Evolutionary conservation across 768 basidiomycete species (phyloP).

Genomic region (Naganishia vaughanmartiniae): DNA sequence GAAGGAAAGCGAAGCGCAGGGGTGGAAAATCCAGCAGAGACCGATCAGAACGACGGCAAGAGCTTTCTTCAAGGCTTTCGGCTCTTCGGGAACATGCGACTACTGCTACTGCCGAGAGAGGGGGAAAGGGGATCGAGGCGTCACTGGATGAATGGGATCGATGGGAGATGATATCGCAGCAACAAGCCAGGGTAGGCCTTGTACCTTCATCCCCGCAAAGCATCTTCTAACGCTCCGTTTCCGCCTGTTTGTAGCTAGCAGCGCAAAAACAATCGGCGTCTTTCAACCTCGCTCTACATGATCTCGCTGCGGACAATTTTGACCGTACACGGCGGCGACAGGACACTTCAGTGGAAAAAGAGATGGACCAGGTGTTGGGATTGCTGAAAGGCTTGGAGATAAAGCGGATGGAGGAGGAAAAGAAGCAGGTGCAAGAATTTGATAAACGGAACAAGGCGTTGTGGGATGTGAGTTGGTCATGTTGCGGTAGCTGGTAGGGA

Average conservation of each 20-base stretch:
- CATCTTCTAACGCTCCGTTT: not conserved
- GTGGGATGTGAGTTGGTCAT: slow-evolving; percentile 42
- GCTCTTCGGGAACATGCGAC: not conserved
- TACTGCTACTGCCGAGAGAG: not conserved
- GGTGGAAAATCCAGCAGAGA: not conserved
- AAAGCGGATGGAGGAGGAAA: slow-evolving; percentile 62
- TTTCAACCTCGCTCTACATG: not conserved
- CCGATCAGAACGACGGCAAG: not conserved
- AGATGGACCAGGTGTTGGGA: slow-evolving; percentile 41
- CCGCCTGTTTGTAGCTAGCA: not conserved
- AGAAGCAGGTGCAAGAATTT: slow-evolving; percentile 69
- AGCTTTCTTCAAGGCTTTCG: slow-evolving; percentile 12
- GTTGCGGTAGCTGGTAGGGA: not conserved
- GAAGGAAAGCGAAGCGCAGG: too few species aligned
- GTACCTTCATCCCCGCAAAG: not conserved
- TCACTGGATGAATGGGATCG: slow-evolving; percentile 38
- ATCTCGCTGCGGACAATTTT: slow-evolving; percentile 37
- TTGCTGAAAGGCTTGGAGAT: slow-evolving; percentile 43
- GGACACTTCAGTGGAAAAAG: slow-evolving; percentile 32
- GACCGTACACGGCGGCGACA: slow-evolving; percentile 32
- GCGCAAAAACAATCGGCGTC: slow-evolving; percentile 11
- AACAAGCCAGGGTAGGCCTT: slow-evolving; percentile 39
- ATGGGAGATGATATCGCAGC: slow-evolving; percentile 42
- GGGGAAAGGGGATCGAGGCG: slow-evolving; percentile 4
- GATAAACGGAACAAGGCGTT: slow-evolving; percentile 69